These are phyloP conservation scores for Silene coronaria DNA, from an alignment of 179 eudicot genomes.

Conservation along the genomic window DNA sequence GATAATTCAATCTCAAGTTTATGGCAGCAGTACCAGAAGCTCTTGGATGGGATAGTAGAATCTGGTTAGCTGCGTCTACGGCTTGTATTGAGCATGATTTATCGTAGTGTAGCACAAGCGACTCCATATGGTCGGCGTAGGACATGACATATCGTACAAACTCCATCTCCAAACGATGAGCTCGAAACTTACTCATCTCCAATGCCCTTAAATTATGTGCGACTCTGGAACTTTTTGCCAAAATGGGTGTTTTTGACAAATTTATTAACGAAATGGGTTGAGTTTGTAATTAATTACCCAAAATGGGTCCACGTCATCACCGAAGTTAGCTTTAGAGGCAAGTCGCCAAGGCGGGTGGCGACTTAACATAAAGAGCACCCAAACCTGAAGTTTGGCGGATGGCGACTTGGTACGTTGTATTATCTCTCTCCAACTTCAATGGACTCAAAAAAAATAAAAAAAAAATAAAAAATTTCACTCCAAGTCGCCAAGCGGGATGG, in stretches of 20 bases:
- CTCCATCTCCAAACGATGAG: conserved; percentile 4
- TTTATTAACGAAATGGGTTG: too few species aligned
- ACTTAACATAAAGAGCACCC: too few species aligned
- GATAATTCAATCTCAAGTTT: neutral
- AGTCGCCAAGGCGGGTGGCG: too few species aligned
- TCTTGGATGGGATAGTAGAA: neutral
- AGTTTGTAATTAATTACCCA: too few species aligned
- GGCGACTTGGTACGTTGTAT: too few species aligned
- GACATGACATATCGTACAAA: neutral
- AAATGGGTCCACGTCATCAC: neutral
- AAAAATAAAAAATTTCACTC: too few species aligned
- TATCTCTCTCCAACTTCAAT: too few species aligned
- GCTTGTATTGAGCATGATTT: neutral
- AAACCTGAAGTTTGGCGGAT: too few species aligned
- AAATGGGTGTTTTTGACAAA: too few species aligned
- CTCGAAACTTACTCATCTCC: neutral
- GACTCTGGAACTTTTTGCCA: neutral
- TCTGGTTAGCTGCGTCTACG: neutral
- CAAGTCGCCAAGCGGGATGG: too few species aligned
- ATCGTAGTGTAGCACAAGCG: neutral
- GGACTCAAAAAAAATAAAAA: too few species aligned
- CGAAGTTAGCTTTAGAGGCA: too few species aligned
- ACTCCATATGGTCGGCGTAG: neutral
- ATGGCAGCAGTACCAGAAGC: conserved; percentile 6
- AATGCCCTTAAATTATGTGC: neutral